Base-by-base conservation (phyloP, 2,329 filamentous ascomycete species). In the Penicillium frequentans region DNA sequence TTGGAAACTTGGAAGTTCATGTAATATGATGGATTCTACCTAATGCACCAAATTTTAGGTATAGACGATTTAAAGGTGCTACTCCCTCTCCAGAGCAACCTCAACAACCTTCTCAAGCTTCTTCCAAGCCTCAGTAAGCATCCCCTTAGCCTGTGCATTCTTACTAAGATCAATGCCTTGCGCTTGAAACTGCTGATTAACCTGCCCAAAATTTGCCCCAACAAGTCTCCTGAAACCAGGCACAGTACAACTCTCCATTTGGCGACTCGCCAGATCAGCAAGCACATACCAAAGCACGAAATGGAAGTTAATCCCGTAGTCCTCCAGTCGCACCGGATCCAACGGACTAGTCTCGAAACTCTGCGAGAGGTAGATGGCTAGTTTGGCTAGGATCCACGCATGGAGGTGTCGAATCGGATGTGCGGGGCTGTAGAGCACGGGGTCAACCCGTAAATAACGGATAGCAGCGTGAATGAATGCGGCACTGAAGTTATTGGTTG, bases 361-460 rank as follows among this genome's bases (percentile, higher is more conserved):
- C 49, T 69, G 67, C 1, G 67, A 70, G 14, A 70, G 51, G 39
- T 64, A 64, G 13, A 70, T 70, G 3, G 63, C 70, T 27, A 71
- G 51, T 45, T 68, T 72, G 1, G 68, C 71, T 11, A 77, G 57
- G 13, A 68, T 60, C 68, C 70, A 76, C 8, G 66, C 68, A 62
- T 77, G 82, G 5, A 84, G 72, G 3, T 85, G 77, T 0, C 84
- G 78, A 8, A 85, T 73, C 0, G 84, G 84, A 65, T 87, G 83
- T 52, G 73, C 62, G 37, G 78, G 69, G 8, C 77, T 75, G 57
- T 82, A 84, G 3, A 86, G 69, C 2, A 77, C 64, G 0, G 83
- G 82, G 45, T 85, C 78, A 55, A 84, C 74, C 29, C 76, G 68
- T 49, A 80, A 74, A 62, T 84, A 81, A 2, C 80, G 75, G 55